Evolutionary conservation across 208 protist genomes (phyloP), one percentile per base, ranked within the genome.

Genomic region (Trypanosoma melophagium): DNA sequence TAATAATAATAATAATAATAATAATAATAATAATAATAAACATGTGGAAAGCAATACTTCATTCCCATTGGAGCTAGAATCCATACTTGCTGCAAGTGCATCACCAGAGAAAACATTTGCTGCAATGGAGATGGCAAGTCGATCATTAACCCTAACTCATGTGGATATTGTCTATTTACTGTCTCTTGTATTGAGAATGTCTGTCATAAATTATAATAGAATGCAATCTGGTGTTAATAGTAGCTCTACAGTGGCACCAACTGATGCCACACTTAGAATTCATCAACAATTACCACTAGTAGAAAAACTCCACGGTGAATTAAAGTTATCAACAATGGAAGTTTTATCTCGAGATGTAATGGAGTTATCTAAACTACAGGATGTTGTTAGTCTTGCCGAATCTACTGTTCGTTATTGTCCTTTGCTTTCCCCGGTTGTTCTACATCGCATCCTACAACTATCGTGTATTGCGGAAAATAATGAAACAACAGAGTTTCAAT

Each of bases 371-470:
- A 28, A 69, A 44, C 54, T 68, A 38, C 42, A 60, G 16, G 13
- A 17, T 14, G 19, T 67, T 25, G 21, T 68, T 28, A 28, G 38
- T n/a, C 28, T 75, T 17, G 44, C 50, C 14, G 69, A 69, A 13
- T 19, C 19, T 31, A 56, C 69, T 64, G 13, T 69, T 3, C 49
- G 47, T 16, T 45, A 69, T 17, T 75, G 38, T 60, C 69, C 69
- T 16, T 63, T 56, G 10, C 56, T 75, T 4, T 31, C 21, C 50
- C 44, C 62, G 22, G 14, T 75, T 16, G 7, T 68, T n/a, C 49
- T 45, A 16, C 57, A 69, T 14, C 62, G 69, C 16, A 63, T 75
- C 50, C 25, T 75, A 31, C 69, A 75, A 40, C 49, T 75, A 0
- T 21, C 13, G 16, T 66, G 28, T 28, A 10, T 28, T 7, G 62